These are phyloP conservation scores for Aspergillus uvarum DNA, from an alignment of 2,329 filamentous ascomycete genomes.

Conservation along the genomic window DNA sequence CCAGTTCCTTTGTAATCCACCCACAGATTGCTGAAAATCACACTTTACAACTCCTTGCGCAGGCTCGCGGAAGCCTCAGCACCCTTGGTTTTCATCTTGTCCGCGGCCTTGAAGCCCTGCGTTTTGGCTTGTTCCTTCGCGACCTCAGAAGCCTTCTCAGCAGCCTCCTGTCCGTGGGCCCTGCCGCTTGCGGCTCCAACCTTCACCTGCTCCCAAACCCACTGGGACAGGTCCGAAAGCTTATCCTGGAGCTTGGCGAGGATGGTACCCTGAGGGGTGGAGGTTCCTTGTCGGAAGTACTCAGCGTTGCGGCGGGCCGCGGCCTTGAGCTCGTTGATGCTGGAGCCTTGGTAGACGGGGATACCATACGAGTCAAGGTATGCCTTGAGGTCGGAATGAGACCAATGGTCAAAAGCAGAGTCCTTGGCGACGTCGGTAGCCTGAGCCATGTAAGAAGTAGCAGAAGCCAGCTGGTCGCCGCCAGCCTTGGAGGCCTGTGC, in stretches of 20 bases:
- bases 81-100: slow-evolving; percentile 45
- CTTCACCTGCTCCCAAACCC: slow-evolving; percentile 51
- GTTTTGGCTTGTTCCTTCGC: slow-evolving; percentile 27
- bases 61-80: slow-evolving; percentile 51
- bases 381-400: slow-evolving; percentile 67
- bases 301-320: slow-evolving; percentile 70
- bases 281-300: slow-evolving; percentile 75
- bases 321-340: slow-evolving; percentile 67
- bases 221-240: slow-evolving; percentile 50
- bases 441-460: slow-evolving; percentile 67
- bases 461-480: slow-evolving; percentile 57
- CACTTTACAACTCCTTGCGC: slow-evolving; percentile 32
- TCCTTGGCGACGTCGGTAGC: slow-evolving; percentile 67
- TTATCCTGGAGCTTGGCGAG: slow-evolving; percentile 63
- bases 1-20: slow-evolving; percentile 3
- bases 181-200: slow-evolving; percentile 49
- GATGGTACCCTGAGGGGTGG: slow-evolving; percentile 63
- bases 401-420: slow-evolving; percentile 71
- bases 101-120: slow-evolving; percentile 43
- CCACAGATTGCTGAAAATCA: not conserved
- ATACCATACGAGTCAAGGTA: slow-evolving; percentile 80
- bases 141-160: slow-evolving; percentile 33
- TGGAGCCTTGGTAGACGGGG: slow-evolving; percentile 65
- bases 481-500: slow-evolving; percentile 49
- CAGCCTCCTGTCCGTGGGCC: slow-evolving; percentile 50